Evolutionary conservation across 1,284 basidiomycete genomes (phyloP).

Genomic region (Meripilus lineatus): DNA sequence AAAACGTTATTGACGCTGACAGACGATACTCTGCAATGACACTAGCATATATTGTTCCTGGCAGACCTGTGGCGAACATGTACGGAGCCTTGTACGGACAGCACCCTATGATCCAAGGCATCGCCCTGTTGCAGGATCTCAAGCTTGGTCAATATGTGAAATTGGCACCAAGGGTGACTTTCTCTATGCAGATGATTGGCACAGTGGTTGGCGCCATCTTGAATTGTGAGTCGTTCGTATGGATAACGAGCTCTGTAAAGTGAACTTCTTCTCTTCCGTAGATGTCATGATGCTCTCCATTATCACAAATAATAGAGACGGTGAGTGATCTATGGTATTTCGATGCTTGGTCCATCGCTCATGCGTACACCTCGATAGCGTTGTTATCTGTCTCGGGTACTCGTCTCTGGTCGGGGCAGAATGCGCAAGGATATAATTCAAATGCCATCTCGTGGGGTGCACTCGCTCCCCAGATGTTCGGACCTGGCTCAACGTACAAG

Average conservation of each 20-base stretch:
- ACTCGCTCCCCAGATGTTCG: constrained; percentile 47
- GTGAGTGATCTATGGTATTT: constrained; percentile 21
- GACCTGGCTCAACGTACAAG: constrained; percentile 40
- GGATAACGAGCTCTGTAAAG: not conserved
- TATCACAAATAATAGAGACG: constrained; percentile 37
- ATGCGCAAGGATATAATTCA: constrained; percentile 43
- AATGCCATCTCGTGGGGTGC: constrained; percentile 59
- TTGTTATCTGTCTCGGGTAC: constrained; percentile 29
- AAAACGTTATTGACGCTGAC: not conserved
- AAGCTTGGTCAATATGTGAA: constrained; percentile 54
- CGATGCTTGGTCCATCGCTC: constrained; percentile 17
- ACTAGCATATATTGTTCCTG: constrained; percentile 37
- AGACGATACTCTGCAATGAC: constrained; percentile 27
- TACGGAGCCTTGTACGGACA: constrained; percentile 47
- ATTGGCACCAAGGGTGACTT: constrained; percentile 57
- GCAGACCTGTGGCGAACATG: constrained; percentile 45
- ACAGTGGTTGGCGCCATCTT: constrained; percentile 34
- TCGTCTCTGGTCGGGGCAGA: constrained; percentile 46
- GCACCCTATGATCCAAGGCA: constrained; percentile 34
- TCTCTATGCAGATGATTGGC: constrained; percentile 51
- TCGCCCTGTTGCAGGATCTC: constrained; percentile 43
- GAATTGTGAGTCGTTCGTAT: constrained; percentile 33
- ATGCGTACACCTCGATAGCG: too few relatives aligned
- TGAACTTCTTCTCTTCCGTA: constrained; percentile 5
- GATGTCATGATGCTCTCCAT: constrained; percentile 47